Base-by-base conservation (phyloP, 495 filamentous ascomycete species). In the Aspergillus sclerotiicarbonarius region DNA sequence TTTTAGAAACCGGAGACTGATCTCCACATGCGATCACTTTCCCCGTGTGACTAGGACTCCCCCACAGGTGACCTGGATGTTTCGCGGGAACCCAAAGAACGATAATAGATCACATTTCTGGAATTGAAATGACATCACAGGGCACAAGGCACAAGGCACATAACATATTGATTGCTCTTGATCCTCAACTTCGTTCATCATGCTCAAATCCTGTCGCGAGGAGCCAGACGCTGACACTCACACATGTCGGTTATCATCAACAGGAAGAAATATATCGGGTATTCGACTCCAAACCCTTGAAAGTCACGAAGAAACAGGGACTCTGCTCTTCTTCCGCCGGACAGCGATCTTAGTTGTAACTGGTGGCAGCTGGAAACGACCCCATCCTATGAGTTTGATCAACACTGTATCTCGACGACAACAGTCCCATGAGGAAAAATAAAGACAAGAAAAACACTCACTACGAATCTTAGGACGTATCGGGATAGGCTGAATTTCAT, bases 281-380 rank as follows among this genome's bases (percentile, higher is more conserved):
- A n/a, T n/a, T n/a, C n/a, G n/a, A n/a, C 19, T 47, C 7, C 3
- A 10, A 47, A 25, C 20, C 3, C 13, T 49, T 20, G 10, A n/a
- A 7, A 1, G 8, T 6, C 21, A 50, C 47, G 16, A 6, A n/a
- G 25, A 30, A 0, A 45, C 3, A 33, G 31, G 9, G 35, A 6
- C 16, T 7, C 30, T 31, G 37, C 46, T 20, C 43, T 59, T 59
- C 39, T 52, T 53, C 31, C 57, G 57, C 15, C 57, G 57, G 43
- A 59, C 57, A 18, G 20, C 30, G 35, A 59, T 49, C 39, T 59
- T 59, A 2, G 51, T 53, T 8, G 51, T 32, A 6, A 59, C 8
- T 13, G 57, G 57, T 29, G 57, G 57, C 37, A 59, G 33, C 48
- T 59, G 57, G 51, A 59, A 59, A 15, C 57, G 50, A 19, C 57